A percentile compares a stretch with the other conserved stretches of the same genome.
phyloP scores from a whole-genome alignment of 768 basidiomycete species.

The Kwoniella botswanensis region DNA sequence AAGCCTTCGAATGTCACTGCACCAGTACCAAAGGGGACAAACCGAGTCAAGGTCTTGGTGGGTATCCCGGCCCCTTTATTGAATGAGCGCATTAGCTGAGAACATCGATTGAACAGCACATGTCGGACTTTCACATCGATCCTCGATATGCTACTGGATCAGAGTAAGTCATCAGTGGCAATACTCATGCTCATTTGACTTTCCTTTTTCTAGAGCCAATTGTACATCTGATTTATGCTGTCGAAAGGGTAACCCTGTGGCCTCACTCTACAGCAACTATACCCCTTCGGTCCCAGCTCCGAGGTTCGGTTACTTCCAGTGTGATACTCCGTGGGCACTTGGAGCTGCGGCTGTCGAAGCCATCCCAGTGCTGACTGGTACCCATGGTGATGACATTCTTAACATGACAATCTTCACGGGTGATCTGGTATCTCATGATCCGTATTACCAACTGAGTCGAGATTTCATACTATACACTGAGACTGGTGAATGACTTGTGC shows the following conservation, averaged over 20 bases:
- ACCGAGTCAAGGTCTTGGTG: constrained; percentile 69
- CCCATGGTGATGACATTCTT: constrained; percentile 66
- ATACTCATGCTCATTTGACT: not conserved
- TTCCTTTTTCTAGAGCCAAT: constrained; percentile 61
- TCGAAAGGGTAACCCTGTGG: constrained; percentile 60
- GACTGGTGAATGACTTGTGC: constrained; percentile 11
- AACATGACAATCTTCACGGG: constrained; percentile 73
- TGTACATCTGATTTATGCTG: constrained; percentile 74
- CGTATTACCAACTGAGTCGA: constrained; percentile 64
- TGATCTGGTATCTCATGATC: constrained; percentile 75
- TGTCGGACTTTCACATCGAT: constrained; percentile 80
- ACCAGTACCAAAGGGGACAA: constrained; percentile 63
- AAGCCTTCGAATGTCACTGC: constrained; percentile 68
- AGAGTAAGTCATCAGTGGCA: constrained; percentile 56
- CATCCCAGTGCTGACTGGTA: constrained; percentile 71
- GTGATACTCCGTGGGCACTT: constrained; percentile 71
- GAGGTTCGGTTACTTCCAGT: constrained; percentile 69
- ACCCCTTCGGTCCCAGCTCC: constrained; percentile 67
- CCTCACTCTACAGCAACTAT: constrained; percentile 63
- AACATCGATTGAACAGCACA: constrained; percentile 58
- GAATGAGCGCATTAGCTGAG: not conserved
- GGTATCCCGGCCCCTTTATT: not conserved
- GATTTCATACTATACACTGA: constrained; percentile 19
- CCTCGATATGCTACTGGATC: constrained; percentile 72
- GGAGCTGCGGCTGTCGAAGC: constrained; percentile 68